Base-by-base conservation (phyloP, 2,329 filamentous ascomycete genomes). In the Hypoxylon sp. region DNA sequence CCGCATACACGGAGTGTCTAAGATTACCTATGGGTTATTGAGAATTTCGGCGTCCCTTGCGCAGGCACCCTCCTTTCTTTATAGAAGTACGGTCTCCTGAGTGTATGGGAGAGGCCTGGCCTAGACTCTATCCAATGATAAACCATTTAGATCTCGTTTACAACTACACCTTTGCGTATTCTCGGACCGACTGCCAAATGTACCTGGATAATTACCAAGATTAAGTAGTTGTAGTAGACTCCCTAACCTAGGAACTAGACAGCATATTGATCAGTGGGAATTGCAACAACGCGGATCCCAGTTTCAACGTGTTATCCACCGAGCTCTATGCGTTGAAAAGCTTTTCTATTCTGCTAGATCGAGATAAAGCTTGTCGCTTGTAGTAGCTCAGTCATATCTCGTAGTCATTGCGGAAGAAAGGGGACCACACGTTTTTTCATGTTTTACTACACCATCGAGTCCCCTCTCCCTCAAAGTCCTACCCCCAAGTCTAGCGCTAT, bases 261-360 rank as follows among this genome's bases (percentile, higher is more conserved):
- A 33, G 5, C 24, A 11, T 14, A 24, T 33, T 42, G 42, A 55
- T 59, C 42, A 31, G 55, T 50, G 37, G 39, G 37, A 24, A 54
- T 39, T 62, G 50, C 42, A 17, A 50, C 35, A 56, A 13, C 44
- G 48, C 55, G 37, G 37, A 19, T 50, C 58, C 5, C 9, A 26
- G 31, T 57, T 54, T 31, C 24, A 55, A 35, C 44, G 39, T 54
- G 11, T 52, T 9, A 63, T 58, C 58, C 53, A 44, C 19, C 48
- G 58, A 48, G 10, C 24, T 29, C 35, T 44, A 24, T 31, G 24
- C 24, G 44, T 50, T 11, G 17, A 37, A 35, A 47, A 42, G 44
- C 53, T 60, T 63, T 33, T 31, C 11, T 42, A 29, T 42, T 53
- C 26, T 58, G 31, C n/a, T 48, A 26, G 47, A 62, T 68, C 44